These are phyloP conservation scores for Cubamyces sp. DNA, from an alignment of 768 basidiomycete genomes.

Conservation along the genomic window DNA sequence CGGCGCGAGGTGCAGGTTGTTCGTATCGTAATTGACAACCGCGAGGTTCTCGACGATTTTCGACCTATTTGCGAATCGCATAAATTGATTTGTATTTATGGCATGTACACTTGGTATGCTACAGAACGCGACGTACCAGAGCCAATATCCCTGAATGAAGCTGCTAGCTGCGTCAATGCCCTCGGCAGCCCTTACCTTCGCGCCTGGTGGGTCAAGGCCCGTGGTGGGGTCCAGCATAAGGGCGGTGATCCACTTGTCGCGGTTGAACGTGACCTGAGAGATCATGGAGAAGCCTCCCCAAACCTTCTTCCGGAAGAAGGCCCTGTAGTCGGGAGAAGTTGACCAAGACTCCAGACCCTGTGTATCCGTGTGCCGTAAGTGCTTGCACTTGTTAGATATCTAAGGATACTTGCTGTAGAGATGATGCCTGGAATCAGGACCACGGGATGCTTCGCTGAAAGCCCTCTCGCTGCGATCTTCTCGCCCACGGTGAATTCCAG, in stretches of 20 bases:
- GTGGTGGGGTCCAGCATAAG: constrained; percentile 92
- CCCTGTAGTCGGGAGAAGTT: constrained; percentile 78
- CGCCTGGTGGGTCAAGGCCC: constrained; percentile 84
- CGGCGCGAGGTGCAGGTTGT: constrained; percentile 80
- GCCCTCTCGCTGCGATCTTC: constrained; percentile 60
- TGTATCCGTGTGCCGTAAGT: not conserved
- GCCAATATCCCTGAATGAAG: constrained; percentile 92
- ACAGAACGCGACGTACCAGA: constrained; percentile 58
- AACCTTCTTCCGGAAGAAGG: constrained; percentile 90
- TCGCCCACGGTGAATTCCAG: constrained; percentile 83
- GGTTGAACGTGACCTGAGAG: constrained; percentile 80
- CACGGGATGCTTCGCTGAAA: constrained; percentile 75
- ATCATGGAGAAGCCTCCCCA: constrained; percentile 86
- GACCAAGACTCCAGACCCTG: constrained; percentile 94
- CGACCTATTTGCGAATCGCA: constrained; percentile 51
- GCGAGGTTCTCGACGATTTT: constrained; percentile 96
- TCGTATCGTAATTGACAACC: constrained; percentile 90
- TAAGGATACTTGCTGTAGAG: constrained; percentile 63
- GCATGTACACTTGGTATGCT: not conserved
- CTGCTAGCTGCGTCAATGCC: constrained; percentile 89
- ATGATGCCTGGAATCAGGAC: constrained; percentile 90
- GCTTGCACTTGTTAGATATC: not conserved
- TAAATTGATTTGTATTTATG: not conserved
- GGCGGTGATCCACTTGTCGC: constrained; percentile 87
- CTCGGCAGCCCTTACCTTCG: constrained; percentile 89